Evolutionary conservation across 768 basidiomycete species (phyloP).

Genomic region (Trametes cubensis): DNA sequence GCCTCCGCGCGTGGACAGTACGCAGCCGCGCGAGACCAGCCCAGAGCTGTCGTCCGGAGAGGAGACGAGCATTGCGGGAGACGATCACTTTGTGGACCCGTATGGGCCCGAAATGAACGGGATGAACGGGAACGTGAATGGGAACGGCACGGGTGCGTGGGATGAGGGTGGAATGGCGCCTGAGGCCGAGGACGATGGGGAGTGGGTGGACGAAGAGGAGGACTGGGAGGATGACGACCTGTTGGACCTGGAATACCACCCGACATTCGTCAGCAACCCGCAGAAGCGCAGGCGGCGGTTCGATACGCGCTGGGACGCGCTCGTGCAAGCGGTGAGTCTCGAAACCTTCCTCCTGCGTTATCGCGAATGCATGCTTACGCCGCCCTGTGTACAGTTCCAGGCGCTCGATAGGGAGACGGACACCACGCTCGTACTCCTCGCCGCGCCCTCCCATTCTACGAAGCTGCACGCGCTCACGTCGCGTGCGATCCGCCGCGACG

Average conservation of each 20-base stretch:
- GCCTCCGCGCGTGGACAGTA: conserved; percentile 80
- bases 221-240: conserved; percentile 68
- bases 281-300: conserved; percentile 72
- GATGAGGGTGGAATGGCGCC: conserved; percentile 26
- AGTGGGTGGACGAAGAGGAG: conserved; percentile 77
- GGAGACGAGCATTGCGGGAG: conserved; percentile 67
- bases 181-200: conserved; percentile 48
- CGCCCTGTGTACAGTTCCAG: conserved; percentile 57
- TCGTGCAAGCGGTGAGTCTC: conserved; percentile 66
- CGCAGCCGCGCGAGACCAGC: conserved; percentile 80
- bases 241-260: conserved; percentile 77
- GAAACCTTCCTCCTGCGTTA: not conserved
- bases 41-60: conserved; percentile 72
- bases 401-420: conserved; percentile 80
- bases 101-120: conserved; percentile 27
- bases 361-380: not conserved
- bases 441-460: conserved; percentile 72
- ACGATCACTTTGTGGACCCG: conserved; percentile 42
- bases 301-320: conserved; percentile 75
- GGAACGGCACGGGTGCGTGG: conserved; percentile 37
- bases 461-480: conserved; percentile 67
- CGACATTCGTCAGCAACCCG: conserved; percentile 62
- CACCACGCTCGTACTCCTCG: conserved; percentile 72
- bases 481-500: conserved; percentile 66
- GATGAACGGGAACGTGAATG: conserved; percentile 39